Evolutionary conservation across 2,329 filamentous ascomycete species (phyloP).

Genomic region (Neoascochyta sp.): DNA sequence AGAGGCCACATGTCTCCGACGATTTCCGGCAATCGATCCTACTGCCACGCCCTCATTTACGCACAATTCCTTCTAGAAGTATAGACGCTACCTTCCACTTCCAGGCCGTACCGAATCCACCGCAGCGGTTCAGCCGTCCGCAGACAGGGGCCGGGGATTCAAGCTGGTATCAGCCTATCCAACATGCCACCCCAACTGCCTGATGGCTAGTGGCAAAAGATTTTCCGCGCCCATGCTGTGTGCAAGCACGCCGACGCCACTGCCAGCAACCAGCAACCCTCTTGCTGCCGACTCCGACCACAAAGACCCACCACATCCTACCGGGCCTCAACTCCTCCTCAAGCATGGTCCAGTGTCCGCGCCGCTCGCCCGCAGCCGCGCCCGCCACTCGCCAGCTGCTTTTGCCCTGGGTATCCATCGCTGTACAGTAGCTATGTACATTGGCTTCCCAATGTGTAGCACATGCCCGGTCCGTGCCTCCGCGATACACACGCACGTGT

Average conservation of each 20-base stretch:
- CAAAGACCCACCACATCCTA: too few species aligned
- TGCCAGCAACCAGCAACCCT: background rate
- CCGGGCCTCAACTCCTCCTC: too few species aligned
- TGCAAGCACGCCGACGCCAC: background rate
- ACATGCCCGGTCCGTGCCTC: background rate
- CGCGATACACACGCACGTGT: background rate
- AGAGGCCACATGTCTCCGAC: too few species aligned
- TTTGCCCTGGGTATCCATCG: background rate
- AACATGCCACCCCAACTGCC: background rate
- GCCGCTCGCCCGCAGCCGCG: too few species aligned
- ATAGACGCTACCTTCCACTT: background rate
- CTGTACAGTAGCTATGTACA: background rate
- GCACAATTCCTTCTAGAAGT: too few species aligned
- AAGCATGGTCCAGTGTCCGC: too few species aligned
- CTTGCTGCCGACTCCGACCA: too few species aligned
- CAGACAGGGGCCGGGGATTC: background rate
- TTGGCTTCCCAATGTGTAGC: background rate
- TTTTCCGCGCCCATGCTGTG: background rate
- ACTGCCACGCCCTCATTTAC: too few species aligned
- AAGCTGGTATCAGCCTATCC: background rate
- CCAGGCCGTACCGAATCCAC: background rate
- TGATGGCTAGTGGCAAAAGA: background rate
- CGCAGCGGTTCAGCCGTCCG: background rate
- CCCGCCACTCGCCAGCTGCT: background rate
- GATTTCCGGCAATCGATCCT: too few species aligned